Evolutionary conservation across 2,329 filamentous ascomycete genomes (phyloP).

Genomic region (Colletotrichum spaethianum): DNA sequence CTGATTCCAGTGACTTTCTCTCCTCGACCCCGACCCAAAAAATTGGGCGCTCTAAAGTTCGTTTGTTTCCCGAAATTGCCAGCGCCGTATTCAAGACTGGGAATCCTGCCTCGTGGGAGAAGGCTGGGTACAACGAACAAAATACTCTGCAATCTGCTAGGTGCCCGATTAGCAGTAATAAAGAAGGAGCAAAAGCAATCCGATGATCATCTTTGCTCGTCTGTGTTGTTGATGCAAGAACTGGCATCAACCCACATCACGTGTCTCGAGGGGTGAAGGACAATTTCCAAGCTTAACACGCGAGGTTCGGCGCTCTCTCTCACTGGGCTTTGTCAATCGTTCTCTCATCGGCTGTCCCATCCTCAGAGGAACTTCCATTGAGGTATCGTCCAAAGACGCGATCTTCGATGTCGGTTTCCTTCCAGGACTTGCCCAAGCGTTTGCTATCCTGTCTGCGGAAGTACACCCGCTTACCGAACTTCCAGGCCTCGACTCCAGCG

Average conservation of each 20-base stretch:
- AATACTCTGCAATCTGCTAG: background rate
- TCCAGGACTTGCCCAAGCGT: constrained; percentile 22
- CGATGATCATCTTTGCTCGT: background rate
- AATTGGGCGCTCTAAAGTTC: background rate
- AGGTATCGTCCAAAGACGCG: constrained; percentile 32
- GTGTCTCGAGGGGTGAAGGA: background rate
- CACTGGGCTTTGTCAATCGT: background rate
- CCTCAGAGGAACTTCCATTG: background rate
- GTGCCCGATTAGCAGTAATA: background rate
- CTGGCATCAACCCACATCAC: background rate
- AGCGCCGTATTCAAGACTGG: background rate
- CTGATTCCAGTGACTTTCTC: background rate
- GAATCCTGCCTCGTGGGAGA: background rate
- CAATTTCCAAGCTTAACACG: background rate
- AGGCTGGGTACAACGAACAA: background rate
- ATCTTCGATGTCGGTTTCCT: constrained; percentile 35
- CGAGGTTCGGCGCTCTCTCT: background rate
- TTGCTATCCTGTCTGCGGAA: constrained; percentile 33
- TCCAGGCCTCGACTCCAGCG: constrained; percentile 64
- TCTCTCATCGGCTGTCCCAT: background rate
- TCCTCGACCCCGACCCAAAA: background rate
- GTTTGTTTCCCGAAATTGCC: background rate
- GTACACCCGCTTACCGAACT: constrained; percentile 60
- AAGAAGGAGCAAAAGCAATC: background rate
- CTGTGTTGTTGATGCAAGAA: constrained; percentile 1